Base-by-base conservation (phyloP, 2,329 filamentous ascomycete genomes). In the Fusarium vanettenii region DNA sequence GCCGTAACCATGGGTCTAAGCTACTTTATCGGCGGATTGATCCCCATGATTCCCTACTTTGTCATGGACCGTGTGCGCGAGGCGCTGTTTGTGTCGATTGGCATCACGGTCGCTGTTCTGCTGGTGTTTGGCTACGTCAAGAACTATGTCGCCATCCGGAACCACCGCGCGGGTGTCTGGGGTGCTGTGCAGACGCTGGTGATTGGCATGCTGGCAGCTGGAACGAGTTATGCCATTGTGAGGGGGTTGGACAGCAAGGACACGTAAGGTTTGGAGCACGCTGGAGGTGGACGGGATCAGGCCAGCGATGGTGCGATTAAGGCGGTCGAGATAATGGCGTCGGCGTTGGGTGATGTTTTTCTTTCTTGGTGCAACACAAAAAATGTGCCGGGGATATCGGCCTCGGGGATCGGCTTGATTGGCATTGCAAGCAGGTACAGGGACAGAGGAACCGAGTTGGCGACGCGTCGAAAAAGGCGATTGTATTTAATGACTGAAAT, bases 31-130 rank as follows among this genome's bases (percentile, higher is more conserved):
- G 92, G 92, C 22, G 92, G 92, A 0, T 85, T 94, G 64, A 88
- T 94, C n/a, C 92, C 92, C 16, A 87, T 94, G 77, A 82, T 93
- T 48, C 92, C 92, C 0, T 94, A 94, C 82, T 91, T 94, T 73
- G 85, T 92, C 73, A 84, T 89, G 80, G 68, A 75, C 16, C 80
- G 81, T 25, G 84, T 89, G 9, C 79, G 81, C 27, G 77, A 84
- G n/a, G 88, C 87, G 0, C 83, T 95, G 60, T 86, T 88, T 39
- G 88, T 90, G 69, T 92, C 90, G 27, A 86, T 92, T 29, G 86
- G 80, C 6, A 86, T 93, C 63, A 93, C 92, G 78, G 86, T 89
- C 14, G 78, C 91, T 9, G 88, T 90, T 2, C 81, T 93, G 50
- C 88, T 93, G 64, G 80, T 83, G 4, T 93, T 93, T 79, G 92